Evolutionary conservation across 2,329 filamentous ascomycete species (phyloP), one percentile per base, ranked within the genome.

Genomic region (Aspergillus thermomutatus): DNA sequence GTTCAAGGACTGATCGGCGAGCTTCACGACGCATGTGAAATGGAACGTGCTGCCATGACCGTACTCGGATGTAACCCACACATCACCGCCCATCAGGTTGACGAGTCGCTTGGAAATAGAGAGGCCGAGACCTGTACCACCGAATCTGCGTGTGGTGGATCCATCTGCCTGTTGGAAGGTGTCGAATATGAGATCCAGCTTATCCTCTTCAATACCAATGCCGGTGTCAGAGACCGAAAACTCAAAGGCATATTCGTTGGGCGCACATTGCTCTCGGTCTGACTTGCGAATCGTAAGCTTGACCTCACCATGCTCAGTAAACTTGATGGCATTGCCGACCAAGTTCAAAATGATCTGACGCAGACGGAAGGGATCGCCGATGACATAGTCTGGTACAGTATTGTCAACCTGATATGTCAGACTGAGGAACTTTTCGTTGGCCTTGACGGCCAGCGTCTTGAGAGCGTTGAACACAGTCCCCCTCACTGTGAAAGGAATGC

Each of bases 141-240:
- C 93, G 72, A 97, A 97, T 72, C 95, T 94, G 66, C 92, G 86
- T 1, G 93, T 97, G 74, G 95, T 97, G 34, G 92, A 97, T 40
- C 93, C 93, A 72, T 97, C 94, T 21, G 94, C 94, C 78, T 97
- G 94, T 75, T 97, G 93, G 86, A 97, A 97, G 0, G 93, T 97
- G 77, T 97, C 94, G 76, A 99, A 97, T 71, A 99, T 97, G 63
- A 97, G 82, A 71, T 96, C 92, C 53, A 97, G 84, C 79, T 97
- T 97, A 77, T 97, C 92, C 62, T 89, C 85, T 67, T 93, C 91
- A 66, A 97, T 97, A 67, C 94, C 94, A 68, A 97, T 99, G 65
- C 94, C 94, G 37, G 94, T 97, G 73, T 97, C 94, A 21, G 90
- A 90, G 34, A 99, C 94, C 54, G 93, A 88, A 75, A 97, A 97